Evolutionary conservation across 176 grass and related monocot genomes (phyloP), one percentile per base, ranked within the genome.

Genomic region (Carex myosuroides): DNA sequence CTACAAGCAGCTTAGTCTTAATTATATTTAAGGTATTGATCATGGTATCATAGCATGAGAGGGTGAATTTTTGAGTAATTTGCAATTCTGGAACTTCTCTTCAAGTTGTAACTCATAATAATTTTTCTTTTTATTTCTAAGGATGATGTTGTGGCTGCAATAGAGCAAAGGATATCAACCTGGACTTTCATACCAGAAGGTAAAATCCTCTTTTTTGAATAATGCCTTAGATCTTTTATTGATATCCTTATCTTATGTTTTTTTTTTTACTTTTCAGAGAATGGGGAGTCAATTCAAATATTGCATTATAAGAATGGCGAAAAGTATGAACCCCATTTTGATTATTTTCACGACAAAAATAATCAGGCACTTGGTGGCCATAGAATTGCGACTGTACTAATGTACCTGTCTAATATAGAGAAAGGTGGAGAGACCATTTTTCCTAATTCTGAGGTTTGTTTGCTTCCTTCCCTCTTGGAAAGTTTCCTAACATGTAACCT

Each of bases 161-260:
- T 98, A 89, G 91, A 98, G 79, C 73, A 93, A 42, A 91, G 92
- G 65, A 90, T 98, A 84, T 56, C 91, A 81, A 87, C 89, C 78
- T 98, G 91, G 95, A 94, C 91, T 74, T 98, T 98, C 74, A 84
- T 98, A 76, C 95, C 92, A 33, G n/a, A 90, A 85, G 89, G 95
- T 94, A 88, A 79, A 63, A 41, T 64, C 21, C 37, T 33, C 17
- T 65, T 84, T 69, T 21, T 33, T 22, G 24, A 52, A 81, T 14
- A 56, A 73, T 24, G 37, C 67, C 68, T 82, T 82, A 74, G n/a
- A 76, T 22, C 68, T 57, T 60, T 78, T 39, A 80, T 30, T 81
- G 14, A 16, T 79, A 20, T 82, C 3, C 24, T 83, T 84, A 69
- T 66, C 44, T 30, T 54, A 68, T 3, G 54, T 24, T 79, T 39